Percentiles rank a stretch among this genome's conserved stretches.
Evolutionary conservation across 352 stramenopile genomes (phyloP).

Genomic region (Phytophthora pini): DNA sequence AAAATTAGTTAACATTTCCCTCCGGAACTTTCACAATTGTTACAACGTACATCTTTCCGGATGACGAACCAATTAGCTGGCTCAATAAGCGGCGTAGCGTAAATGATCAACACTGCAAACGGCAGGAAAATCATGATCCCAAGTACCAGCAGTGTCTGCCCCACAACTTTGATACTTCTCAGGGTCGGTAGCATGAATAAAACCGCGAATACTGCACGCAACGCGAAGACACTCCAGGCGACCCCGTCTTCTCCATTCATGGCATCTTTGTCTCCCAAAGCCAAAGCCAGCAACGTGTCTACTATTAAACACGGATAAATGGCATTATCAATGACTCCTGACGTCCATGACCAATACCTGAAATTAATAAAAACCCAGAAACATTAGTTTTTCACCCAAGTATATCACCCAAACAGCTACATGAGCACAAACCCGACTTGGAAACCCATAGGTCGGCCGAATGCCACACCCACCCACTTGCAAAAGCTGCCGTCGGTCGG

Average conservation of each 20-base stretch:
- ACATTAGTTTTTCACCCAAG: too few species aligned
- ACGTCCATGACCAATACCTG: slow-evolving; percentile 58
- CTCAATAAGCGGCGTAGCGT: slow-evolving; percentile 65
- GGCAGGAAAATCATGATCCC: slow-evolving; percentile 75
- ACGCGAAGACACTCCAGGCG: slow-evolving; percentile 45
- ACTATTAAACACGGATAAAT: slow-evolving; percentile 88
- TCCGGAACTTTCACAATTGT: neutral
- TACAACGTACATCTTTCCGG: slow-evolving; percentile 50
- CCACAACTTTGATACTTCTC: slow-evolving; percentile 75
- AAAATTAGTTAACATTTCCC: neutral
- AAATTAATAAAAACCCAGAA: too few species aligned
- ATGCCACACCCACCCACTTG: slow-evolving; percentile 81
- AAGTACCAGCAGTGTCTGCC: slow-evolving; percentile 65
- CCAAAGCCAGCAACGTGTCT: slow-evolving; percentile 63
- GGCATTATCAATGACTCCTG: slow-evolving; percentile 84
- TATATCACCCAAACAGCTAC: too few species aligned
- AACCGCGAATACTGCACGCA: slow-evolving; percentile 60
- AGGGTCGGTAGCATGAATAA: slow-evolving; percentile 80
- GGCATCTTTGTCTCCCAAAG: slow-evolving; percentile 31
- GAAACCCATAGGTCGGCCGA: slow-evolving; percentile 87
- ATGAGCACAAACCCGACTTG: slow-evolving; percentile 75
- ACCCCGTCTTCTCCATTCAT: slow-evolving; percentile 25
- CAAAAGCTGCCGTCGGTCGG: slow-evolving; percentile 84
- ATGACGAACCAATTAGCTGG: slow-evolving; percentile 74
- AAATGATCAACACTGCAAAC: slow-evolving; percentile 62